These are phyloP conservation scores for Pseudozyma sp. DNA, from an alignment of 1,284 basidiomycete species.

Conservation along the genomic window DNA sequence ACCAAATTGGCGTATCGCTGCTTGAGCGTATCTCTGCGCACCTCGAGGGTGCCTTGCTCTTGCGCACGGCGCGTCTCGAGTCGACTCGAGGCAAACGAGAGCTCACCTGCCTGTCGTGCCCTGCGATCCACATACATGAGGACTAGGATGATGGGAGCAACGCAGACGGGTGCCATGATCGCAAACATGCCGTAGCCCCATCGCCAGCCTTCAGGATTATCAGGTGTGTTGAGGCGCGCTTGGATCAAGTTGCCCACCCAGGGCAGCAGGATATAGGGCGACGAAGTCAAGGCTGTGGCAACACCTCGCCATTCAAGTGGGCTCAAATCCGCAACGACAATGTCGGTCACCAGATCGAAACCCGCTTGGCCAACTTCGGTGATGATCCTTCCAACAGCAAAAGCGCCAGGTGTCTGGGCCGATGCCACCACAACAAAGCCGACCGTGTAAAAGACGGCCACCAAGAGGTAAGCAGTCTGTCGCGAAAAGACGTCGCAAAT, in stretches of 20 bases:
- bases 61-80: constrained; percentile 22
- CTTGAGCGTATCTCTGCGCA: constrained; percentile 18
- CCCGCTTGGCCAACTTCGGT: constrained; percentile 45
- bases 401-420: constrained; percentile 23
- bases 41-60: constrained; percentile 19
- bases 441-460: constrained; percentile 52
- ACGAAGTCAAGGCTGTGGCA: constrained; percentile 26
- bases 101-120: constrained; percentile 66
- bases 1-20: constrained; percentile 28
- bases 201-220: constrained; percentile 33
- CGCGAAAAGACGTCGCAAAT: constrained; percentile 61
- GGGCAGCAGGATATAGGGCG: constrained; percentile 26
- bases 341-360: constrained; percentile 53
- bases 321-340: constrained; percentile 56
- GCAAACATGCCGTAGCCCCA: constrained; percentile 51
- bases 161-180: constrained; percentile 44
- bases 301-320: constrained; percentile 46
- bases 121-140: constrained; percentile 69
- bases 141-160: constrained; percentile 58
- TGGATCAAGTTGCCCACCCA: constrained; percentile 19
- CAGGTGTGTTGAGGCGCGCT: constrained; percentile 1
- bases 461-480: constrained; percentile 44
- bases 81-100: constrained; percentile 30
- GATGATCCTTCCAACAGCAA: constrained; percentile 27
- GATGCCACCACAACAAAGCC: constrained; percentile 57